A percentile compares a stretch with the other conserved stretches of the same genome.
phyloP scores from a whole-genome alignment of 495 filamentous ascomycete genomes.

The Pyrenula massariospora region DNA sequence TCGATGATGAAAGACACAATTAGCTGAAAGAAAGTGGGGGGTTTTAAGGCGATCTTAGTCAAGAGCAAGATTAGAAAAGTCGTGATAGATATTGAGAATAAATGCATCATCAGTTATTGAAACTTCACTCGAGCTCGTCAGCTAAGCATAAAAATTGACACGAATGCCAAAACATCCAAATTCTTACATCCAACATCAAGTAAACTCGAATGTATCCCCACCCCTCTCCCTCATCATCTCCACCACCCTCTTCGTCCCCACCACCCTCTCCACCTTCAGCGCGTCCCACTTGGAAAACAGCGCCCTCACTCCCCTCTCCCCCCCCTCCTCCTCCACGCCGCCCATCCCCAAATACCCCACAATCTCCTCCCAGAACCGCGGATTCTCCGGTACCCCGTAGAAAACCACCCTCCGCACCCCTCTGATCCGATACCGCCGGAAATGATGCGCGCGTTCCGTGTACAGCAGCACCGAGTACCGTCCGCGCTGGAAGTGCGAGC shows the following conservation, averaged over 20 bases:
- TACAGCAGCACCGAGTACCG: conserved; percentile 77
- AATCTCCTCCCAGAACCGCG: conserved; percentile 78
- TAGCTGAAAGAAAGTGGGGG: too few species aligned
- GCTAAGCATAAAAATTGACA: background rate
- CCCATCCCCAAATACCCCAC: conserved; percentile 48
- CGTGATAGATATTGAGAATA: too few species aligned
- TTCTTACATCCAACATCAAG: conserved; percentile 16
- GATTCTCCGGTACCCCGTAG: conserved; percentile 84
- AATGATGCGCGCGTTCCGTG: conserved; percentile 89
- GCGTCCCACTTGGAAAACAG: conserved; percentile 84
- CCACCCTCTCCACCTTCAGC: conserved; percentile 78
- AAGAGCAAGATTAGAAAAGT: too few species aligned
- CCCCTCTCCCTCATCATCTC: conserved; percentile 62
- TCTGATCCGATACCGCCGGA: conserved; percentile 66
- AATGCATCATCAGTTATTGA: too few species aligned
- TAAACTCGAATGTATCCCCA: conserved; percentile 86
- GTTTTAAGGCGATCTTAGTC: too few species aligned
- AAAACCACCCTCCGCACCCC: conserved; percentile 73
- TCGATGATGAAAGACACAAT: too few species aligned
- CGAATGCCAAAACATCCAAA: background rate
- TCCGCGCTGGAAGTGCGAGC: conserved; percentile 77
- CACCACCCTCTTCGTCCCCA: conserved; percentile 60
- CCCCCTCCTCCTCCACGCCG: conserved; percentile 21
- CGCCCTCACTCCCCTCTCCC: conserved; percentile 43
- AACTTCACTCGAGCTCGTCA: background rate